Conservation (phyloP, 441 rosid genomes). For the Populus hybrid region DNA sequence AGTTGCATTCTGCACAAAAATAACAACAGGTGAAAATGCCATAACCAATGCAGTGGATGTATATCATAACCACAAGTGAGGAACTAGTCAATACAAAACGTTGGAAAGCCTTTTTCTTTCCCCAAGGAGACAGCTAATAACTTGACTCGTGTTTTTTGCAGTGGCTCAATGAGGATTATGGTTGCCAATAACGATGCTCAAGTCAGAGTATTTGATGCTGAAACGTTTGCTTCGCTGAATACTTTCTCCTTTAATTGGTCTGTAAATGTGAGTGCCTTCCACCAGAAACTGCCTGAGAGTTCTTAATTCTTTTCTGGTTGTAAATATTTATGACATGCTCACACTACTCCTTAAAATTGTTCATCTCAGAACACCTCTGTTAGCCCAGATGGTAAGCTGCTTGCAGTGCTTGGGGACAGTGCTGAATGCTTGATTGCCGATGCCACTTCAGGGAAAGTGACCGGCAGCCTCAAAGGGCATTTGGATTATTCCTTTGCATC, state of each 20-base stretch:
- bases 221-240: constrained; percentile 57
- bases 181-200: constrained; percentile 83
- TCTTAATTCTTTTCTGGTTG: background rate
- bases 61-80: constrained; percentile 57
- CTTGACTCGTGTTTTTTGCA: constrained; percentile 25
- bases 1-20: constrained; percentile 68
- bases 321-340: background rate
- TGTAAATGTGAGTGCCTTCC: constrained; percentile 64
- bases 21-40: constrained; percentile 76
- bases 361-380: constrained; percentile 69
- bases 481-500: constrained; percentile 57
- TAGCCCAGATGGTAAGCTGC: constrained; percentile 76
- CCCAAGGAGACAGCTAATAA: background rate
- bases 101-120: background rate
- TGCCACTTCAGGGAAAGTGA: constrained; percentile 63
- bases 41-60: constrained; percentile 90
- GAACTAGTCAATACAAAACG: background rate
- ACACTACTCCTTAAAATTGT: background rate
- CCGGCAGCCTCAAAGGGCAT: constrained; percentile 39
- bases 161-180: constrained; percentile 72
- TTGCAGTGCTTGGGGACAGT: constrained; percentile 76
- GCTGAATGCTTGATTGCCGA: constrained; percentile 70
- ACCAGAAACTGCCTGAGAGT: background rate
- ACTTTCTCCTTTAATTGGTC: constrained; percentile 77
- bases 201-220: constrained; percentile 77